Evolutionary conservation across 352 stramenopile genomes (phyloP).

Genomic region (Pythium aquatile): DNA sequence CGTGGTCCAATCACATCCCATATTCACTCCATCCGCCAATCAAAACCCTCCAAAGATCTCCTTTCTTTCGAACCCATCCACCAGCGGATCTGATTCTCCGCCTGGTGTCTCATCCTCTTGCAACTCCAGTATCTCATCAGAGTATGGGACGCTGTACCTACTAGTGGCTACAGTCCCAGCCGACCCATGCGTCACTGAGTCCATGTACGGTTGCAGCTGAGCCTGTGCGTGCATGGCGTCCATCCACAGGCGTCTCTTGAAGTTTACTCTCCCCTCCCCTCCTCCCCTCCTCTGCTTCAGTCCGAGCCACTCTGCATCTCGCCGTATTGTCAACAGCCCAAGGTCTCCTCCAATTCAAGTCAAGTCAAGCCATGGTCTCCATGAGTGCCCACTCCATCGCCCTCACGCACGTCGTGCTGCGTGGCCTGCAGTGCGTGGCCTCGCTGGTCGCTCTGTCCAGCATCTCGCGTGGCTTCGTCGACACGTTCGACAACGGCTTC

Average conservation of each 20-base stretch:
- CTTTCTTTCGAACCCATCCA: not conserved
- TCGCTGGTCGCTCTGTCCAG: slow-evolving; percentile 12
- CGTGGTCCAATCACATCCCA: not conserved
- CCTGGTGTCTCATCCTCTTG: too few species aligned
- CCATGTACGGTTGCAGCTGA: too few species aligned
- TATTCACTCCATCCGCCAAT: not conserved
- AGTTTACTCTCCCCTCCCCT: not conserved
- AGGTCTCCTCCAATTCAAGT: not conserved
- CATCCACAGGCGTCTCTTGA: not conserved
- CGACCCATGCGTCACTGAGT: too few species aligned
- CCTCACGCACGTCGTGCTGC: slow-evolving; percentile 16
- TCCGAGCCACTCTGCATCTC: slow-evolving; percentile 2
- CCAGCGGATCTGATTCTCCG: not conserved
- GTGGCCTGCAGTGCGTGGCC: slow-evolving; percentile 16
- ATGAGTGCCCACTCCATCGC: slow-evolving; percentile 12
- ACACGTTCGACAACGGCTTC: slow-evolving; percentile 8
- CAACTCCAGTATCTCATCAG: not conserved
- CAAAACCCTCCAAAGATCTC: not conserved
- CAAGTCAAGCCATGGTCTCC: slow-evolving; percentile 7
- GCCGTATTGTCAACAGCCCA: slow-evolving; percentile 2
- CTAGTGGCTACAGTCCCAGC: not conserved
- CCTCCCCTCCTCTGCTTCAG: not conserved
- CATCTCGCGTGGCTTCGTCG: slow-evolving; percentile 11
- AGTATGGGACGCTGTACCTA: not conserved
- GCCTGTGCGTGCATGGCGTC: too few species aligned